phyloP scores from a whole-genome alignment of 345 rosid species.

The Euphorbia tirucalli region DNA sequence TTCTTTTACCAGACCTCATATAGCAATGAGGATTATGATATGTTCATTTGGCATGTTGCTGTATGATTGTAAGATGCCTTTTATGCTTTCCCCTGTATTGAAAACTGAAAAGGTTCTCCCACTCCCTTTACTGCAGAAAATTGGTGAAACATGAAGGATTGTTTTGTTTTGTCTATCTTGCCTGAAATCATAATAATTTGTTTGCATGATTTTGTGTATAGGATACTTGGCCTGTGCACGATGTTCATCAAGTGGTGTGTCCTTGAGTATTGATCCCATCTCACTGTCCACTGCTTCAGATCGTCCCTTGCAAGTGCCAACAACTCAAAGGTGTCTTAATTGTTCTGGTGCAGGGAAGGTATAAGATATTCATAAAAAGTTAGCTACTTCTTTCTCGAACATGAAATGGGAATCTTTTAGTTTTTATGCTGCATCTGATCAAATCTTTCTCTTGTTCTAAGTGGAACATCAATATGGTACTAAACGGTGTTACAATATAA shows the following conservation, averaged over 20 bases:
- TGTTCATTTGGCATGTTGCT: not conserved
- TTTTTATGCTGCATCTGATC: not conserved
- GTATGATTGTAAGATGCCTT: not conserved
- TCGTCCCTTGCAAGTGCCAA: constrained; percentile 51
- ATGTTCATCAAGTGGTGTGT: constrained; percentile 80
- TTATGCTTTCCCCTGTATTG: not conserved
- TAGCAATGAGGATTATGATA: too few species aligned
- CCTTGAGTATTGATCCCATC: constrained; percentile 58
- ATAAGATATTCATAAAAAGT: not conserved
- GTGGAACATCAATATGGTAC: not conserved
- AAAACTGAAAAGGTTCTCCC: not conserved
- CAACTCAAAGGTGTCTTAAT: constrained; percentile 61
- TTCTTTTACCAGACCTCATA: too few species aligned
- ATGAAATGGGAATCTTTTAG: not conserved
- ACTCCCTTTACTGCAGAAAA: not conserved
- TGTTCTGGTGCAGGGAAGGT: constrained; percentile 99
- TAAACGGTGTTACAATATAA: too few species aligned
- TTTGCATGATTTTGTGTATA: constrained; percentile 25
- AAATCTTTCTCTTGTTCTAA: not conserved
- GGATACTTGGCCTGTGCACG: constrained; percentile 95
- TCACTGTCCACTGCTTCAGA: constrained; percentile 45
- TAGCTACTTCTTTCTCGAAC: not conserved
- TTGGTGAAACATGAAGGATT: not conserved
- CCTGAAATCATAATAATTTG: not conserved
- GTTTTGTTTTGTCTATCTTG: not conserved